Base-by-base conservation (phyloP, 129 eudicot genomes). In the Pseudognaphalium luteoalbum region DNA sequence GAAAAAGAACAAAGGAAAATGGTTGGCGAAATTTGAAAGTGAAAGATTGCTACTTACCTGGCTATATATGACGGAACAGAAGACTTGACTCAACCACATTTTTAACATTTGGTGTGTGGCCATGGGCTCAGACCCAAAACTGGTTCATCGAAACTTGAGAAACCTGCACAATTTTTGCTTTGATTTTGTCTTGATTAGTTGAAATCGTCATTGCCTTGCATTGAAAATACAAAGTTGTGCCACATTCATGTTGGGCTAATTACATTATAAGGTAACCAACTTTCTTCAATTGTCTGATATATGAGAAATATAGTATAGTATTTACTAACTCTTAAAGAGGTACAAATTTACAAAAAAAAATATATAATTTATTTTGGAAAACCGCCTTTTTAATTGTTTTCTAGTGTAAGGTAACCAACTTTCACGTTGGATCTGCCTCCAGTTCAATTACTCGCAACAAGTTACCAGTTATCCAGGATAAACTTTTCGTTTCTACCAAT, bases 71-170 rank as follows among this genome's bases (percentile, higher is more conserved):
- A 74, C 30, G 76, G 75, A 58, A 67, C 79, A 68, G 37, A 66
- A 75, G 52, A 56, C 65, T 71, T 54, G 71, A 69, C 70, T 68
- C 17, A 14, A 15, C 58, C 12, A 59, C 56, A 20, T 50, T 73
- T 80, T 73, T 80, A 70, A 70, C 83, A 80, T 66, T 77, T 70
- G 41, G 76, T 78, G 71, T 16, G 65, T 78, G 77, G 44, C 11
- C 44, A 29, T 22, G 30, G 68, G 39, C 71, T 70, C 54, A 28
- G 33, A 78, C 82, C 73, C 5, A 12, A 19, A 66, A 66, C 73
- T 80, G 74, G 79, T 80, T 66, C 70, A 32, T 44, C 25, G 33
- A 80, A 57, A 66, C 39, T 19, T 70, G 44, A 67, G 57, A 70
- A 68, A 80, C 64, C 47, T 56, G 75, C 63, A 44, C 57, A 41